A percentile compares a stretch with the other conserved stretches of the same genome.
Conservation (phyloP, 352 stramenopile genomes). For the Pythium rhizo-oryzae region DNA sequence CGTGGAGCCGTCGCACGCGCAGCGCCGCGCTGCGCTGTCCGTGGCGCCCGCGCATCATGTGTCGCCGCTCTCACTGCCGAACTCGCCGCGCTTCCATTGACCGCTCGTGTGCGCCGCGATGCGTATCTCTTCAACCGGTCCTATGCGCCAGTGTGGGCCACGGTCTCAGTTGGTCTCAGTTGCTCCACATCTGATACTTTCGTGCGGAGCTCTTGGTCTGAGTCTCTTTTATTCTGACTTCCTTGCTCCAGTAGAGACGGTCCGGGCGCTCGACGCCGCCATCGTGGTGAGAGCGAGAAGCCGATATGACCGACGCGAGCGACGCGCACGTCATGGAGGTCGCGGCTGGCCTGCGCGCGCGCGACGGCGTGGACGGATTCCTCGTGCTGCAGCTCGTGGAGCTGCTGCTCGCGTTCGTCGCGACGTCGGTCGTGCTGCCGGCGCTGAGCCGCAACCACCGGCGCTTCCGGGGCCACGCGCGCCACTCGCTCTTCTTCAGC, state of each 20-base stretch:
- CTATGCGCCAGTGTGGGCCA: constrained; percentile 9
- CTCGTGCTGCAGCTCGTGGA: constrained; percentile 31
- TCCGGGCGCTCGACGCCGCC: too few species aligned
- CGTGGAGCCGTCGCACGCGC: constrained; percentile 10
- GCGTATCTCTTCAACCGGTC: constrained; percentile 34
- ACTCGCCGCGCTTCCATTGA: constrained; percentile 6
- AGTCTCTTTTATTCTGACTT: constrained; percentile 13
- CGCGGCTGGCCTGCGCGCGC: background rate
- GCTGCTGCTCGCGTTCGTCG: constrained; percentile 30
- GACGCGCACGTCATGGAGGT: constrained; percentile 1
- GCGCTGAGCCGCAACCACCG: constrained; percentile 35
- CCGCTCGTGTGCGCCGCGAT: background rate
- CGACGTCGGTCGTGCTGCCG: constrained; percentile 33
- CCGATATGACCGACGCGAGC: background rate
- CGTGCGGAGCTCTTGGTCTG: constrained; percentile 7
- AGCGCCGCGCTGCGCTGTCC: background rate
- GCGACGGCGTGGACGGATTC: constrained; percentile 13
- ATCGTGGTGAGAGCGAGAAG: background rate
- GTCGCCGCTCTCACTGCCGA: constrained; percentile 4
- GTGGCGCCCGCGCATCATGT: background rate
- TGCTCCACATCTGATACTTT: constrained; percentile 22
- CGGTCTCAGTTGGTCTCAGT: background rate
- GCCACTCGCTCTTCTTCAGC: constrained; percentile 47
- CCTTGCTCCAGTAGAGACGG: background rate
- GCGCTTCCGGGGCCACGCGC: constrained; percentile 6